Base-by-base conservation (phyloP, 2,329 filamentous ascomycete species). In the Pestalotiopsis sp. region DNA sequence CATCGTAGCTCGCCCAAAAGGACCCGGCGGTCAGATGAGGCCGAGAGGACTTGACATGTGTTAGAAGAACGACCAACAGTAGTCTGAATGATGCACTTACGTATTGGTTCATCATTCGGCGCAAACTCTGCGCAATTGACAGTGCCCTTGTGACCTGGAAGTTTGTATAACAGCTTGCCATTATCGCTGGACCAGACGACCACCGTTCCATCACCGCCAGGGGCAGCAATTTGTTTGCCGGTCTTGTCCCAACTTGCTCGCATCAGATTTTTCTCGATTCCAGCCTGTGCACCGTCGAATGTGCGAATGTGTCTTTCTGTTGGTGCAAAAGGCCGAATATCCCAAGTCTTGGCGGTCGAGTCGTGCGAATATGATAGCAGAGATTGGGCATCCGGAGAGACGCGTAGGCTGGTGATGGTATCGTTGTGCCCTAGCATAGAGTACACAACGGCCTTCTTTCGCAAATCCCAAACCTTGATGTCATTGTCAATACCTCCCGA, bases 401-500 rank as follows among this genome's bases (percentile, higher is more conserved):
- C 89, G 67, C 92, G 87, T 61, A 99, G 85, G 13, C 94, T 97
- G 3, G 95, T 97, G 71, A 99, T 86, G 0, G 95, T 98, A 78
- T 99, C 96, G 66, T 90, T 92, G 79, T 99, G 96, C 0, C 96
- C 96, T 13, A 92, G 82, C 86, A 99, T 91, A 1, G 92, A 92
- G 81, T 98, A 98, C 5, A 94, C 90, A 2, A 97, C 89, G 6
- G 92, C 89, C 81, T 97, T 94, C 84, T 97, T 98, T 73, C 96
- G 90, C 77, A 98, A 83, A 81, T 99, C 96, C 95, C 96, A 99
- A 23, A 97, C 95, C 75, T 95, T 94, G 79, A 99, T 97, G 75
- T 97, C 94, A 78, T 98, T 98, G 82, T 98, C 96, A 74, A 99
- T 98, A 25, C 95, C 93, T 61, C 95, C 95, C 6, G 93, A 92